Conservation (phyloP, 768 basidiomycete genomes). For the Leccinum disarticulatum region DNA sequence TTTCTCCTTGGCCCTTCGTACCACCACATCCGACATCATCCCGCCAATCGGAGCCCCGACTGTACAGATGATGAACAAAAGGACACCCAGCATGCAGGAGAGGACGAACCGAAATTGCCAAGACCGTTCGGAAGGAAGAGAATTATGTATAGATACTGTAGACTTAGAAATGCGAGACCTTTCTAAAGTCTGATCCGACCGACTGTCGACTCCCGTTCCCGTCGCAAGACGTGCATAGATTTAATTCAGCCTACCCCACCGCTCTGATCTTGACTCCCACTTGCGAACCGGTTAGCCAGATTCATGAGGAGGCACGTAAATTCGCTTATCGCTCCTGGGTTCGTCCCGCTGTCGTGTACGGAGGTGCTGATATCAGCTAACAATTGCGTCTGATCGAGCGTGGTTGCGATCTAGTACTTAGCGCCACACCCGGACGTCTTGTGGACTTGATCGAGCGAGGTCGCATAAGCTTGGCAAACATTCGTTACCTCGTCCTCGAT, state of each 20-base stretch:
- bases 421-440: conserved; percentile 95
- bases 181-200: too few species aligned
- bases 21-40: conserved; percentile 52
- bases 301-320: conserved; percentile 98
- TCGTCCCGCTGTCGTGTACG: conserved; percentile 97
- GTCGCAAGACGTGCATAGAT: too few species aligned
- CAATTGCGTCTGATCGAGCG: conserved; percentile 94
- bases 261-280: conserved; percentile 98
- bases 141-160: not conserved
- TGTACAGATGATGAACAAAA: conserved; percentile 21
- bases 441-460: conserved; percentile 99
- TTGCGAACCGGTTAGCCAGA: conserved; percentile 97
- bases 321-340: conserved; percentile 99
- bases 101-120: conserved; percentile 25
- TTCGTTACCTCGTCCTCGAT: conserved; percentile 97
- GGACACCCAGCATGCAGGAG: not conserved
- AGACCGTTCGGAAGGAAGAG: conserved; percentile 29
- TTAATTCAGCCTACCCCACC: conserved; percentile 74
- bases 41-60: conserved; percentile 64
- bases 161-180: too few species aligned
- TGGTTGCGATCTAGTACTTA: conserved; percentile 88
- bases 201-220: too few species aligned
- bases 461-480: conserved; percentile 91
- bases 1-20: conserved; percentile 46
- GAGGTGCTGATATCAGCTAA: conserved; percentile 96